Base-by-base conservation (phyloP, 2,329 filamentous ascomycete species). In the Hypoxylon sp. region DNA sequence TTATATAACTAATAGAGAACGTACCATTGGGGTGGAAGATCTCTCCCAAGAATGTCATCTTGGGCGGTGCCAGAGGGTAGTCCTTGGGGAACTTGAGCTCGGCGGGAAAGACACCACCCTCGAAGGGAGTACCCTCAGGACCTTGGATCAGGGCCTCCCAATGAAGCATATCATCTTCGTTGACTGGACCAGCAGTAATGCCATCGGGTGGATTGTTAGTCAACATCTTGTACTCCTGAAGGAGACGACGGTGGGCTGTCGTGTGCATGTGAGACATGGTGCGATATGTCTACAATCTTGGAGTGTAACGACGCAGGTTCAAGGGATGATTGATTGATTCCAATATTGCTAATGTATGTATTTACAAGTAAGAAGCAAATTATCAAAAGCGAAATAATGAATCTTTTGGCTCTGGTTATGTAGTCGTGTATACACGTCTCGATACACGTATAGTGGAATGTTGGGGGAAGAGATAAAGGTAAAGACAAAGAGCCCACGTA, bases 111-210 rank as follows among this genome's bases (percentile, higher is more conserved):
- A 99, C 90, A 59, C 96, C 96, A 66, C 94, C 95, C 84, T 97
- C 95, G 76, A 97, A 99, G 0, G 96, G 96, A 1, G 96, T 99
- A 70, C 92, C 96, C 78, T 97, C 94, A 11, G 96, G 96, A 0
- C 96, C 96, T 81, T 97, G 92, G 76, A 99, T 98, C 70, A 98
- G 84, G 8, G 94, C 96, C 83, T 99, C 96, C 96, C 96, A 99
- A 77, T 93, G 85, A 76, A 98, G 92, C 78, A 98, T 90, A 83
- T 99, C 94, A 80, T 98, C 96, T 84, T 99, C 96, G 72, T 88
- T 92, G 68, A 98, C 86, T 35, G 96, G 96, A 19, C 96, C 96
- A 14, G 96, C 96, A 66, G 93, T 97, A 83, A 99, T 98, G 80
- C 96, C 96, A 69, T 98, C 95, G n/a, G 95, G 95, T 0, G 95